Percentiles rank a stretch among this genome's conserved stretches.
These are phyloP conservation scores for Akebia trifoliata DNA, from an alignment of 164 flowering plant species.

Conservation along the genomic window DNA sequence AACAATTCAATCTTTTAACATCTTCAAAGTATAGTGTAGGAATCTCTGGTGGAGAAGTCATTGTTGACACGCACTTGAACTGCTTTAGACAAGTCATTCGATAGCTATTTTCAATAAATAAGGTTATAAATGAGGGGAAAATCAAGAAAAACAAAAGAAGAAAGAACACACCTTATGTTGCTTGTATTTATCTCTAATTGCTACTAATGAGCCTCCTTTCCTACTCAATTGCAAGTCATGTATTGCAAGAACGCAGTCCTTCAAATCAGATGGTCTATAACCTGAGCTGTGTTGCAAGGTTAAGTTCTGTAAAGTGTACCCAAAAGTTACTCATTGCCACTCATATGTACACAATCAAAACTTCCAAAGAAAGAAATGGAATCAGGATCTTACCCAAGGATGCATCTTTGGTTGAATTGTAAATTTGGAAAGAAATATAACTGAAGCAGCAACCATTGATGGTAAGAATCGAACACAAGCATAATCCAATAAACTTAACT, in stretches of 20 bases:
- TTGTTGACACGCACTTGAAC: slow-evolving; percentile 51
- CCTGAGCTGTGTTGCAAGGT: slow-evolving; percentile 37
- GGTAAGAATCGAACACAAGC: slow-evolving; percentile 61
- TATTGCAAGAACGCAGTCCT: slow-evolving; percentile 50
- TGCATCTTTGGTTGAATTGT: slow-evolving; percentile 42
- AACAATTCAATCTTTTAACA: slow-evolving; percentile 9
- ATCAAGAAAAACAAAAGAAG: not conserved
- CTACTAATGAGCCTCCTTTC: slow-evolving; percentile 31
- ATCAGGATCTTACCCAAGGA: slow-evolving; percentile 57
- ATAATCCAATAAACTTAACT: slow-evolving; percentile 73
- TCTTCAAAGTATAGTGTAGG: slow-evolving; percentile 46
- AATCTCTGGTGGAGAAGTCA: slow-evolving; percentile 40
- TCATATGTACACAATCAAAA: not conserved
- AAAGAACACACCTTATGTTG: slow-evolving; percentile 43
- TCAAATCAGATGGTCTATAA: slow-evolving; percentile 55
- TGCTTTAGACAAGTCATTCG: slow-evolving; percentile 17
- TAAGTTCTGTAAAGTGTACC: slow-evolving; percentile 28
- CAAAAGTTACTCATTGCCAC: not conserved
- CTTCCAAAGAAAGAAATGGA: not conserved
- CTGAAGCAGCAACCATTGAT: slow-evolving; percentile 78
- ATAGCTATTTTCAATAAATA: too few relatives aligned
- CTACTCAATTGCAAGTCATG: slow-evolving; percentile 51
- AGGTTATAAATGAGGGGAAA: too few relatives aligned
- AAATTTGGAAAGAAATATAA: slow-evolving; percentile 50
- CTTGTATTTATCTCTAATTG: slow-evolving; percentile 60